A percentile compares a stretch with the other conserved stretches of the same genome.
Conservation (phyloP, 768 basidiomycete genomes). For the Amanita phalloides region DNA sequence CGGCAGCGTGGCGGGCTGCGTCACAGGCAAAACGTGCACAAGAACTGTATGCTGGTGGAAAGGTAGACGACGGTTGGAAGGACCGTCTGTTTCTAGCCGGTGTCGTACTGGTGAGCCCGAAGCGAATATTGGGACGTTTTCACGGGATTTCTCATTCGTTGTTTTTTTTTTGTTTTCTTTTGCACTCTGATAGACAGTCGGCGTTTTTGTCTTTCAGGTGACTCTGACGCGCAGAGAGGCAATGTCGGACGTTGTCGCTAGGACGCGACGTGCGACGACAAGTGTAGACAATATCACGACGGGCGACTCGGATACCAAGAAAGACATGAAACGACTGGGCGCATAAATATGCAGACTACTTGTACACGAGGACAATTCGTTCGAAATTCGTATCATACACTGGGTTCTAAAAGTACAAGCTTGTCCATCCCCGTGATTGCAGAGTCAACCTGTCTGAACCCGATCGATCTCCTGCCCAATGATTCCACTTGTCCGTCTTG, state of each 20-base stretch:
- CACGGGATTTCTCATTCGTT: too few relatives aligned
- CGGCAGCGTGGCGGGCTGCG: slow-evolving; percentile 18
- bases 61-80: slow-evolving; percentile 38
- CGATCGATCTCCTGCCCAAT: slow-evolving; percentile 27
- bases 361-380: neutral
- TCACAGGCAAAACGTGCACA: slow-evolving; percentile 9
- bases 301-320: neutral
- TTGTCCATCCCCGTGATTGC: slow-evolving; percentile 36
- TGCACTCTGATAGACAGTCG: slow-evolving; percentile 10
- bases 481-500: slow-evolving; percentile 23
- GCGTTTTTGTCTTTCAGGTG: slow-evolving; percentile 16
- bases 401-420: slow-evolving; percentile 29
- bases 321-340: neutral
- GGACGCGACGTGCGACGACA: slow-evolving; percentile 7
- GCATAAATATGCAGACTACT: neutral
- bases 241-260: slow-evolving; percentile 12
- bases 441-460: slow-evolving; percentile 29
- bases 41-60: slow-evolving; percentile 17
- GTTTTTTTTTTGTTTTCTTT: too few relatives aligned
- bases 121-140: too few relatives aligned
- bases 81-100: slow-evolving; percentile 37
- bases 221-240: slow-evolving; percentile 15
- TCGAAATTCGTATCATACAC: neutral
- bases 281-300: neutral
- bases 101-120: slow-evolving; percentile 32